Conservation (phyloP, 257 asterid species). For the Lantana camara region DNA sequence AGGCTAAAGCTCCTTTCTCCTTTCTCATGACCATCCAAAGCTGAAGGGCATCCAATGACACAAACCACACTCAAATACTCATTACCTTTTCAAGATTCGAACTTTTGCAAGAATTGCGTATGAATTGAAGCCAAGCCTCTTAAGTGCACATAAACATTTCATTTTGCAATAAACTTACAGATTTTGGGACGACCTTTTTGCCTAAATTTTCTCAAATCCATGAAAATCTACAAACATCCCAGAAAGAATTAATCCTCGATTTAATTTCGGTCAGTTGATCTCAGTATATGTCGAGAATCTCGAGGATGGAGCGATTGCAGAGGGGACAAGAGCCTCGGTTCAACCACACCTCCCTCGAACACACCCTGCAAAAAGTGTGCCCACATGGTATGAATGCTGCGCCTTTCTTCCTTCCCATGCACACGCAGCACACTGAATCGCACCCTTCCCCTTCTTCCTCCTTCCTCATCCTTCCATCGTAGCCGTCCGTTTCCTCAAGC, state of each 20-base stretch:
- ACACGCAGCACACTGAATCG: slow-evolving; percentile 90
- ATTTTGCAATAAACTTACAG: background rate
- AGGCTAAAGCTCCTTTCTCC: background rate
- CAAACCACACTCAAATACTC: background rate
- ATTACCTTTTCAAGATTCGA: no score
- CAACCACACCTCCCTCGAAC: slow-evolving; percentile 88
- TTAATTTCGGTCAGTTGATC: background rate
- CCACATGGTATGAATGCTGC: slow-evolving; percentile 99
- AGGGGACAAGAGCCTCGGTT: slow-evolving; percentile 95
- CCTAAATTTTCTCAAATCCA: background rate
- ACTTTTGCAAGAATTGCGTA: no score
- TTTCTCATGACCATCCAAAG: background rate
- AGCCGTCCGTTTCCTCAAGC: slow-evolving; percentile 74
- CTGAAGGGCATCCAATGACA: background rate
- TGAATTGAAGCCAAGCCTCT: no score
- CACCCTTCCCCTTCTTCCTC: slow-evolving; percentile 33
- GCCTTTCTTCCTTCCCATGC: slow-evolving; percentile 87
- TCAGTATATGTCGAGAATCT: slow-evolving; percentile 81
- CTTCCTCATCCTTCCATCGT: slow-evolving; percentile 37
- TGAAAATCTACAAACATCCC: slow-evolving; percentile 6
- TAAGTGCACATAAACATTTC: background rate
- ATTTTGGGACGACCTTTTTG: no score
- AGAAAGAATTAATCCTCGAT: background rate
- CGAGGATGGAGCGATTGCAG: slow-evolving; percentile 73
- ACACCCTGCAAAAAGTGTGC: slow-evolving; percentile 90